A percentile compares a stretch with the other conserved stretches of the same genome.
phyloP scores from a whole-genome alignment of 1,139 yeast genomes.

The Arxiozyma slooffiae region DNA sequence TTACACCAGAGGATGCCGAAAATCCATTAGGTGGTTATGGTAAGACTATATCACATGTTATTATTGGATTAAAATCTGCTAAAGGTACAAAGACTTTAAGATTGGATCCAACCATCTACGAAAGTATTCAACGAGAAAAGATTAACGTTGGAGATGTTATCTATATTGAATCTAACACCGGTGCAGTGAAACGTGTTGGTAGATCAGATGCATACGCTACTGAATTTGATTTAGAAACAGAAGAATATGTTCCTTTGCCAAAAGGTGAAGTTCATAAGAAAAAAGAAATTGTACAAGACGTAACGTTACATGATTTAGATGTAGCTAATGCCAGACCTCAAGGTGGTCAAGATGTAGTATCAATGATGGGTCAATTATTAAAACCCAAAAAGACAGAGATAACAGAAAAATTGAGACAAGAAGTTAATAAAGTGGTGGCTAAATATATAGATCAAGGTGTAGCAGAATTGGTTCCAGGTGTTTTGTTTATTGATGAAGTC shows the following conservation, averaged over 20 bases:
- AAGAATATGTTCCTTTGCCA: constrained; percentile 96
- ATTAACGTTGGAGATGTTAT: constrained; percentile 94
- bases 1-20: constrained; percentile 94
- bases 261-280: constrained; percentile 98
- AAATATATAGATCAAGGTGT: constrained; percentile 96
- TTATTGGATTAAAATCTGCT: constrained; percentile 89
- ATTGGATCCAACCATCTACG: constrained; percentile 91
- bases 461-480: constrained; percentile 97
- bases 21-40: constrained; percentile 97
- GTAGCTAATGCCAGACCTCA: constrained; percentile 96
- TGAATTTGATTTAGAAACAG: constrained; percentile 95
- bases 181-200: constrained; percentile 95
- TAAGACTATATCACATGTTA: constrained; percentile 87
- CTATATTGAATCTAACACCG: constrained; percentile 94
- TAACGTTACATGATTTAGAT: constrained; percentile 89
- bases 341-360: constrained; percentile 96
- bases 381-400: constrained; percentile 98
- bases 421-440: constrained; percentile 91
- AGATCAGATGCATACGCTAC: constrained; percentile 97
- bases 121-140: constrained; percentile 89
- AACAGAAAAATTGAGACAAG: constrained; percentile 86
- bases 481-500: constrained; percentile 91
- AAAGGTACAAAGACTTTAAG: constrained; percentile 91
- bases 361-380: constrained; percentile 97
- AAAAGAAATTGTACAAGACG: constrained; percentile 96